These are phyloP conservation scores for Aspergillus brunneoviolaceus DNA, from an alignment of 2,329 filamentous ascomycete species.

Conservation along the genomic window DNA sequence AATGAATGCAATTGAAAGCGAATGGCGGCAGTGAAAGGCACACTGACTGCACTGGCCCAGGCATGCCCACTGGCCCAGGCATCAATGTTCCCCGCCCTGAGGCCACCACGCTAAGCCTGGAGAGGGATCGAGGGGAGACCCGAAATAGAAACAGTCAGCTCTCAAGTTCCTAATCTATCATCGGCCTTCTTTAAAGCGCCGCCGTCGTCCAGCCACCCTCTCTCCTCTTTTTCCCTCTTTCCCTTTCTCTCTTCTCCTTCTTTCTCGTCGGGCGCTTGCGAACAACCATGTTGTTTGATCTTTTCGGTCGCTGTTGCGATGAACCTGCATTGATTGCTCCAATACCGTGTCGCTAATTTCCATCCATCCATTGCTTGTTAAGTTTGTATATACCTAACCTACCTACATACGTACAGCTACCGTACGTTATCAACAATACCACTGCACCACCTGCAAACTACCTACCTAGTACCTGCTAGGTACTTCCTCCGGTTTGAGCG, in stretches of 20 bases:
- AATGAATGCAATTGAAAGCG: too few relatives aligned
- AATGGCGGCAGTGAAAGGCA: too few relatives aligned
- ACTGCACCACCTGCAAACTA: too few relatives aligned
- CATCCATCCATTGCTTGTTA: not conserved
- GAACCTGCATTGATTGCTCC: constrained; percentile 9
- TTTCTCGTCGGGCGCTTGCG: constrained; percentile 11
- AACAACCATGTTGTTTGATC: constrained; percentile 16
- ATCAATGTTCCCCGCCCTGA: constrained; percentile 29
- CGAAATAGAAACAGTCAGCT: constrained; percentile 37
- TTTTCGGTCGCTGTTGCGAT: constrained; percentile 1
- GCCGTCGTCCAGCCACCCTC: constrained; percentile 24
- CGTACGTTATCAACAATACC: not conserved
- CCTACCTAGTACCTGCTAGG: not conserved
- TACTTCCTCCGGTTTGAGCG: not conserved
- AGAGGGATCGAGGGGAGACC: constrained; percentile 24
- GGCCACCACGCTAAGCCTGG: constrained; percentile 24
- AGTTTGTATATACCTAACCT: constrained; percentile 3
- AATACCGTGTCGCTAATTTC: constrained; percentile 9
- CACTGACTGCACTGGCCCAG: too few relatives aligned
- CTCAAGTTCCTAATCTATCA: constrained; percentile 14
- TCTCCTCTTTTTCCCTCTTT: constrained; percentile 15
- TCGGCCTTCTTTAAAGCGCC: constrained; percentile 23
- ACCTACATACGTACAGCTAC: too few relatives aligned
- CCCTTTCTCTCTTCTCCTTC: constrained; percentile 10
- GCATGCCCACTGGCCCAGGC: constrained; percentile 11